Evolutionary conservation across 2,329 filamentous ascomycete species (phyloP).

Genomic region (Sclerotinia borealis): DNA sequence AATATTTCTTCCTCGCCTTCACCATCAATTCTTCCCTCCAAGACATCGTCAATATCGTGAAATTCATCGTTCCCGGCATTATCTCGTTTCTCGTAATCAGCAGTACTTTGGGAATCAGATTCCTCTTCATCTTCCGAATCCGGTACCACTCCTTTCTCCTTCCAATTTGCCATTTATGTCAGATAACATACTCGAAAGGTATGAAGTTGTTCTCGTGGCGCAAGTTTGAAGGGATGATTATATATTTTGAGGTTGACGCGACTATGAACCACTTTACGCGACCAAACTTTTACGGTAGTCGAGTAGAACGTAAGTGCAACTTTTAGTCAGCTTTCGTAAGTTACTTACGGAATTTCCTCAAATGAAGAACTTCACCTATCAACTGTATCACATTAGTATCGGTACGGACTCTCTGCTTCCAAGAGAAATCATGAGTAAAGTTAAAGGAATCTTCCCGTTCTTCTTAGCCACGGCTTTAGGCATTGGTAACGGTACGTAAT

Average conservation of each 20-base stretch:
- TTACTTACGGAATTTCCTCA: background rate
- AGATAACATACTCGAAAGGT: constrained; percentile 21
- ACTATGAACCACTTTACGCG: constrained; percentile 9
- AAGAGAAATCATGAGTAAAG: constrained; percentile 24
- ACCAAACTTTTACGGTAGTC: constrained; percentile 1
- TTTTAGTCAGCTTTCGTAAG: background rate
- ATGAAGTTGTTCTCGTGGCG: background rate
- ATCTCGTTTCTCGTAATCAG: constrained; percentile 3
- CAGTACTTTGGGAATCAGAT: constrained; percentile 21
- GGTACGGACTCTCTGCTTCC: background rate
- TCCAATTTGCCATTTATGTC: constrained; percentile 32
- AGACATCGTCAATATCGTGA: constrained; percentile 1
- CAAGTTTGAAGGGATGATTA: background rate
- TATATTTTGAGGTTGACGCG: constrained; percentile 12
- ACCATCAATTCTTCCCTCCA: background rate
- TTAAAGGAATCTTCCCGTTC: constrained; percentile 26
- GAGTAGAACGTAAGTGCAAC: background rate
- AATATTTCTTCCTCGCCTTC: background rate
- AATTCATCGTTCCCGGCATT: constrained; percentile 2
- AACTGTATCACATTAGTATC: background rate
- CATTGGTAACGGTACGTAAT: constrained; percentile 28
- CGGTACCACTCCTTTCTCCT: constrained; percentile 33
- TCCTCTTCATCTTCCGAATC: constrained; percentile 34
- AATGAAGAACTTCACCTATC: background rate
- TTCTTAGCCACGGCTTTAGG: constrained; percentile 29